Evolutionary conservation across 352 stramenopile species (phyloP), one percentile per base, ranked within the genome.

Genomic region (Globisporangium spiculum): DNA sequence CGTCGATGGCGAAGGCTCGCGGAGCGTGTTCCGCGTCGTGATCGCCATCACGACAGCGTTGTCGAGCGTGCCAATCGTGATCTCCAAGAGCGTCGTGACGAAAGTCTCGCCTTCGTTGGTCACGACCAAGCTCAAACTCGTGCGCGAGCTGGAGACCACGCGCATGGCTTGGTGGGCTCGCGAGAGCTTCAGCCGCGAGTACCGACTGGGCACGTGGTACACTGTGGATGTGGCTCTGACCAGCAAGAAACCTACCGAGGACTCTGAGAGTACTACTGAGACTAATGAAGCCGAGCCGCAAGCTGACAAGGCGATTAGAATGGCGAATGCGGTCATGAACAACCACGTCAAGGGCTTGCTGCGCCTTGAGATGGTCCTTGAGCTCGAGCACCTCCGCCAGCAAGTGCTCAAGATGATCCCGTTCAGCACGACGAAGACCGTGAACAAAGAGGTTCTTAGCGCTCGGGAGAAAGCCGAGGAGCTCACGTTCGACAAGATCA

Each of bases 161-260:
- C 67, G 84, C 6, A 92, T 75, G 1, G 76, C 78, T 20, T 95
- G 86, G 88, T 95, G 88, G 88, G 86, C 83, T 0, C 79, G 84
- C n/a, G 88, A 95, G 65, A 89, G 81, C 26, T 92, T 80, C 60
- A 93, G 86, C 62, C 75, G 88, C 16, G 84, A 77, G 62, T 92
- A 89, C 63, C 79, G 85, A 1, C 66, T 94, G 8, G 88, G 88
- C 2, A 90, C 86, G 1, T 96, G 86, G 88, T 96, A 91, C 59
- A 77, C 74, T 0, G 77, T 76, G 0, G 83, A 92, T n/a, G 70
- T 89, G 4, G 63, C 71, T 18, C 14, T 66, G 10, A 60, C 74
- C n/a, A 44, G 27, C 5, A 10, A 34, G 24, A 22, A 58, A 4
- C 12, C 22, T 27, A 24, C 9, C 6, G 8, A 56, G 50, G 50